Conservation (phyloP, 208 protist genomes). For the Tetramitus jugosus region DNA sequence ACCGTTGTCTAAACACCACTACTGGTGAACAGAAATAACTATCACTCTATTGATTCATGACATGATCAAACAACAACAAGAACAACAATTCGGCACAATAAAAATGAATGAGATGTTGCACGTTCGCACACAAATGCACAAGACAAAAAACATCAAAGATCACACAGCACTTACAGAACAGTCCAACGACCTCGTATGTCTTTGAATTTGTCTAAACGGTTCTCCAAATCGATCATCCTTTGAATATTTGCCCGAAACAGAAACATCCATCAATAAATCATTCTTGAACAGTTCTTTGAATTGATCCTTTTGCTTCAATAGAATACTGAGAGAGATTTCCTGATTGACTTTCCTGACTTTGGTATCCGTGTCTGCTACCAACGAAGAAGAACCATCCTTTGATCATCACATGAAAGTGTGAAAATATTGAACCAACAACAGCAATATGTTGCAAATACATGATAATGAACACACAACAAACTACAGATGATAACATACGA, state of each 20-base stretch:
- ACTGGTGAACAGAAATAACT: constrained; percentile 8
- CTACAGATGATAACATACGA: too few relatives aligned
- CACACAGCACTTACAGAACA: neutral
- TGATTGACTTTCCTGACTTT: neutral
- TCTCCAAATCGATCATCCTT: too few relatives aligned
- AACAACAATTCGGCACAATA: too few relatives aligned
- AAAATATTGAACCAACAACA: too few relatives aligned
- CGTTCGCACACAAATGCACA: neutral
- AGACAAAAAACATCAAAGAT: neutral
- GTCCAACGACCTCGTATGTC: neutral
- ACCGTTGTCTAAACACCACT: neutral
- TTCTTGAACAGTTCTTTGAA: neutral
- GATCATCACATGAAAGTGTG: too few relatives aligned
- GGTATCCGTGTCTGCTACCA: neutral
- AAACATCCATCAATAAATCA: neutral
- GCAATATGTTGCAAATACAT: too few relatives aligned
- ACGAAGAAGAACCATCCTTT: too few relatives aligned
- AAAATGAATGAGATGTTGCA: neutral
- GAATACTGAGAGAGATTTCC: neutral
- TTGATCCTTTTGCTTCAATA: neutral
- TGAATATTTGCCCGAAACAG: too few relatives aligned
- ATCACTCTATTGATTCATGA: too few relatives aligned
- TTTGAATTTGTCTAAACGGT: too few relatives aligned
- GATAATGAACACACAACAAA: too few relatives aligned
- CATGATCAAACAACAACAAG: too few relatives aligned